phyloP scores from a whole-genome alignment of 495 filamentous ascomycete genomes.

The Aspergillus steynii region DNA sequence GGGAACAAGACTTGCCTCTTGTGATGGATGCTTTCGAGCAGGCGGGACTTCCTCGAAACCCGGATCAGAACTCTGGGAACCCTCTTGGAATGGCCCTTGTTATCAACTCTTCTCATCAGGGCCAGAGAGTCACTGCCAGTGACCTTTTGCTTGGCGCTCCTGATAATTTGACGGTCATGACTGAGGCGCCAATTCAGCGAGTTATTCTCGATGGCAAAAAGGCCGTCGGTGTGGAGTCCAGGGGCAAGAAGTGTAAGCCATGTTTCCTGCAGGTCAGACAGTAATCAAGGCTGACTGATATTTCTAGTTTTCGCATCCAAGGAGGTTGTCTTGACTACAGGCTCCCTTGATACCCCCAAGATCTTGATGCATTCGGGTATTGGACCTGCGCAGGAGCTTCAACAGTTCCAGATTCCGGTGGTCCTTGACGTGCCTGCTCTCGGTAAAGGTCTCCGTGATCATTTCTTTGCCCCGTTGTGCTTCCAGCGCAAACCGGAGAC shows the following conservation, averaged over 20 bases:
- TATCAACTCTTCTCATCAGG: slow-evolving; percentile 48
- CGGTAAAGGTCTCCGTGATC: slow-evolving; percentile 62
- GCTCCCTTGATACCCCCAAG: slow-evolving; percentile 58
- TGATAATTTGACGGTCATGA: slow-evolving; percentile 53
- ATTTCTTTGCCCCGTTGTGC: slow-evolving; percentile 33
- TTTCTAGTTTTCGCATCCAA: slow-evolving; percentile 40
- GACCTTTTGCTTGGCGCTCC: slow-evolving; percentile 48
- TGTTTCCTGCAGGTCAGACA: not conserved
- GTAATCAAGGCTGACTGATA: not conserved
- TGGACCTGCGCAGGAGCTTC: slow-evolving; percentile 53
- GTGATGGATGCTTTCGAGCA: slow-evolving; percentile 45
- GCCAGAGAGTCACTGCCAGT: slow-evolving; percentile 50
- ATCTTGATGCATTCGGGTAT: slow-evolving; percentile 67
- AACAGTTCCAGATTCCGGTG: slow-evolving; percentile 52
- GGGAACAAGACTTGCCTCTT: slow-evolving; percentile 49
- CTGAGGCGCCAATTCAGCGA: slow-evolving; percentile 47
- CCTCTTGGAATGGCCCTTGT: slow-evolving; percentile 56
- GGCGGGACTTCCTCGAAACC: slow-evolving; percentile 48
- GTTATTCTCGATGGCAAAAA: slow-evolving; percentile 53
- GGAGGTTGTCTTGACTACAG: slow-evolving; percentile 60
- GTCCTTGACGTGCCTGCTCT: slow-evolving; percentile 49
- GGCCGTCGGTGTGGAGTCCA: slow-evolving; percentile 50
- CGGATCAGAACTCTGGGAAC: slow-evolving; percentile 61
- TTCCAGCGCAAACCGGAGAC: slow-evolving; percentile 28
- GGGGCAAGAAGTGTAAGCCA: slow-evolving; percentile 37